These are phyloP conservation scores for Physcomitrium patens DNA, from an alignment of 225 moss, liverwort and hornwort genomes.

Conservation along the genomic window DNA sequence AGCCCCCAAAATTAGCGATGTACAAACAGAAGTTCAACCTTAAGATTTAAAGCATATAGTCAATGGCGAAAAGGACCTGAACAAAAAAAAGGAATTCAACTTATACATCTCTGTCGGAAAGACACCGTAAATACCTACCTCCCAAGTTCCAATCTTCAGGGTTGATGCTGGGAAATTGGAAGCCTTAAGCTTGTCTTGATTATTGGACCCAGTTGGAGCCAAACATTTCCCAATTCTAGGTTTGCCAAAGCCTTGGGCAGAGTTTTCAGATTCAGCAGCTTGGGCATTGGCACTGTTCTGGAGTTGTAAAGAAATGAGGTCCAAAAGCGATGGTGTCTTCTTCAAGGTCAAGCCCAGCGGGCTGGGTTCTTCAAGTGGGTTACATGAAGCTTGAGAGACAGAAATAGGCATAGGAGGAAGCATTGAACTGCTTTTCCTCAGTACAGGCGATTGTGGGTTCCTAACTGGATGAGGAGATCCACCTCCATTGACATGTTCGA, in stretches of 20 bases:
- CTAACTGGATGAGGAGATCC: constrained; percentile 29
- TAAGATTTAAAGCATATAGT: too few species aligned
- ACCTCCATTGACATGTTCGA: constrained; percentile 30
- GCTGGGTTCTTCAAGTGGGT: constrained; percentile 86
- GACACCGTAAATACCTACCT: constrained; percentile 51
- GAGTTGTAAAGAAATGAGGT: constrained; percentile 83
- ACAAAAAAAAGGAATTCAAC: background rate
- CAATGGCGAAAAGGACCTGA: background rate
- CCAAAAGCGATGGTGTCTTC: constrained; percentile 94
- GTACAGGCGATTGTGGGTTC: constrained; percentile 31
- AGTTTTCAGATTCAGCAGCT: constrained; percentile 47
- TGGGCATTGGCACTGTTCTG: constrained; percentile 45
- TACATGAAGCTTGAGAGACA: constrained; percentile 35
- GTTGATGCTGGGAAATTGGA: constrained; percentile 96
- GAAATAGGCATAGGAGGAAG: constrained; percentile 38
- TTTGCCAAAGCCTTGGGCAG: constrained; percentile 54
- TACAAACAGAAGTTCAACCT: too few species aligned
- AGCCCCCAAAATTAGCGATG: background rate
- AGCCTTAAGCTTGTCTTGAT: constrained; percentile 92
- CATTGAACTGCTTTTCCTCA: constrained; percentile 47
- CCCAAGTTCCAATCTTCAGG: constrained; percentile 87
- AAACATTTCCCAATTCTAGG: constrained; percentile 65
- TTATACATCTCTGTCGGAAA: too few species aligned
- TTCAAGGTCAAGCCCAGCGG: constrained; percentile 84
- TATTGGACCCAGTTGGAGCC: constrained; percentile 61